phyloP scores from a whole-genome alignment of 2,329 filamentous ascomycete genomes.

The Exophiala sp. region DNA sequence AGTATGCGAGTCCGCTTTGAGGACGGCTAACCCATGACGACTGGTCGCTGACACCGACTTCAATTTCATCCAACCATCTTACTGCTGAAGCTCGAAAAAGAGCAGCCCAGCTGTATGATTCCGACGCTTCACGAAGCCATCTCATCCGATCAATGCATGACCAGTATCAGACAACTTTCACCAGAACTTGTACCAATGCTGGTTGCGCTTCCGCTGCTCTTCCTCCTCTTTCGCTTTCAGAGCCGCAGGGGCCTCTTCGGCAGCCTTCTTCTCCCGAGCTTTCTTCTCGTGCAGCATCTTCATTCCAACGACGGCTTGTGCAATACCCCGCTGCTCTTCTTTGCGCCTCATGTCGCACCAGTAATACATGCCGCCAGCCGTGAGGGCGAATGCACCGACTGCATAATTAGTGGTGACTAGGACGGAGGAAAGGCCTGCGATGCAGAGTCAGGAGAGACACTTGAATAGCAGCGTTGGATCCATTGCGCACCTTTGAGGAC shows the following conservation, averaged over 20 bases:
- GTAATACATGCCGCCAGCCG: slow-evolving; percentile 72
- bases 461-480: slow-evolving; percentile 26
- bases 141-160: slow-evolving; percentile 22
- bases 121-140: background rate
- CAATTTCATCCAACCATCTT: background rate
- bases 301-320: slow-evolving; percentile 77
- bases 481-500: slow-evolving; percentile 64
- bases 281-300: slow-evolving; percentile 68
- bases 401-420: slow-evolving; percentile 68
- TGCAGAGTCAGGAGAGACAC: slow-evolving; percentile 6
- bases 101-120: background rate
- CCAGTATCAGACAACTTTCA: slow-evolving; percentile 29
- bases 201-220: slow-evolving; percentile 40
- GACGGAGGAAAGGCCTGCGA: slow-evolving; percentile 12
- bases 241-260: slow-evolving; percentile 36
- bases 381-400: slow-evolving; percentile 69
- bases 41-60: background rate
- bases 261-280: slow-evolving; percentile 45
- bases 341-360: slow-evolving; percentile 73
- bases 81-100: background rate
- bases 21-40: slow-evolving; percentile 11
- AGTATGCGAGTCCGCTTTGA: slow-evolving; percentile 21
- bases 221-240: slow-evolving; percentile 34
- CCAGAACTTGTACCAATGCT: slow-evolving; percentile 48
- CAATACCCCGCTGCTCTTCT: slow-evolving; percentile 78